phyloP scores from a whole-genome alignment of 2,329 filamentous ascomycete species.

The Graphilbum ipis-grandicollis region DNA sequence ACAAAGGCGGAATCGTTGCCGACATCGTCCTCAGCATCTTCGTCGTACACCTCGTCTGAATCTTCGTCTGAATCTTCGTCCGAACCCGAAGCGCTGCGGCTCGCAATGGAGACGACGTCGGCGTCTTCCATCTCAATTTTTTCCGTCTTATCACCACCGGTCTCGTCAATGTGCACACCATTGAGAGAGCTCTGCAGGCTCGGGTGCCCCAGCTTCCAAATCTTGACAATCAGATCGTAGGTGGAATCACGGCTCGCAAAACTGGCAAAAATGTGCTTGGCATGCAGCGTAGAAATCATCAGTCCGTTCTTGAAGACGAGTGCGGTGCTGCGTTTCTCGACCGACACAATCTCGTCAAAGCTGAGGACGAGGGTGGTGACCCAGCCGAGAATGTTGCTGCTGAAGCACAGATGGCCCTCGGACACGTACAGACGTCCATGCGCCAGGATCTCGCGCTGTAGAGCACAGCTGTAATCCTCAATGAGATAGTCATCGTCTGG shows the following conservation, averaged over 20 bases:
- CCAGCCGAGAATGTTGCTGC: slow-evolving; percentile 97
- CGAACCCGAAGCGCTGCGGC: slow-evolving; percentile 36
- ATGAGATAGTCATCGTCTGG: slow-evolving; percentile 97
- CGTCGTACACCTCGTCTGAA: slow-evolving; percentile 63
- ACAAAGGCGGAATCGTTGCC: slow-evolving; percentile 16
- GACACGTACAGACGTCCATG: slow-evolving; percentile 92
- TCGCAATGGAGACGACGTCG: slow-evolving; percentile 27
- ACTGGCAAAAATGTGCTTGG: slow-evolving; percentile 89
- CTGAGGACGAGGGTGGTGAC: slow-evolving; percentile 94
- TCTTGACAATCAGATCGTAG: slow-evolving; percentile 91
- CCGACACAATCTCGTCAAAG: slow-evolving; percentile 92
- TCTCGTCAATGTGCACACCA: slow-evolving; percentile 65
- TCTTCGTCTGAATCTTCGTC: slow-evolving; percentile 50
- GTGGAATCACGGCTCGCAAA: slow-evolving; percentile 89
- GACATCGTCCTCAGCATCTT: slow-evolving; percentile 61
- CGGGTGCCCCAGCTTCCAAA: slow-evolving; percentile 95
- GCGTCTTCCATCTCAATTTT: slow-evolving; percentile 52
- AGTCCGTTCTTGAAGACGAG: slow-evolving; percentile 94
- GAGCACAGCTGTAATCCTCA: slow-evolving; percentile 91
- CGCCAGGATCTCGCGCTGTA: slow-evolving; percentile 88
- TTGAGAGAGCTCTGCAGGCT: slow-evolving; percentile 82
- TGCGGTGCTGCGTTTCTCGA: slow-evolving; percentile 93
- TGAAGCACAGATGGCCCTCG: slow-evolving; percentile 94
- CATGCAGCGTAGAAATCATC: slow-evolving; percentile 88
- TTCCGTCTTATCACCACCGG: slow-evolving; percentile 79